Base-by-base conservation (phyloP, 805 yeast genomes). In the Candida tallmaniae region DNA sequence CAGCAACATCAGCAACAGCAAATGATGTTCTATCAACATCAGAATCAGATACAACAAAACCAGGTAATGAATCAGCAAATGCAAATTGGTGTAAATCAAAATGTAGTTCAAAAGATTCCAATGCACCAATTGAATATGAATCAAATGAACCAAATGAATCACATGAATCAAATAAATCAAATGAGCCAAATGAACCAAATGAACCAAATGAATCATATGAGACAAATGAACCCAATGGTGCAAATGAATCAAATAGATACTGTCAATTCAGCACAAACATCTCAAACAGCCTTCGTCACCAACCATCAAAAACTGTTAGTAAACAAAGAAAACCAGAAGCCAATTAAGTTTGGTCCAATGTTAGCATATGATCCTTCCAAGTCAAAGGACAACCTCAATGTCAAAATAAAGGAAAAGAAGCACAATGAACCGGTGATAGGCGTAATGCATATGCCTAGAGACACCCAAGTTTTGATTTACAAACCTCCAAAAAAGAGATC, bases 321-420 rank as follows among this genome's bases (percentile, higher is more conserved):
- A 7, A 34, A 18, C 17, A 42, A 37, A 32, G 39, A 38, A 13
- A 38, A 35, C 17, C 36, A 13, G 13, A 38, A 31, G 34, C 54
- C 56, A 11, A 60, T 64, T 31, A 60, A 53, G 34, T 62, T 62
- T 42, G 65, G 67, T 21, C 68, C 70, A 6, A 63, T 64, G 40
- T 38, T 64, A 27, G 68, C 50, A 36, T 64, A 64, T 35, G 68
- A 64, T 39, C 70, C 70, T 9, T 59, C 68, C 11, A 56, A 53
- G 30, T 59, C 50, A 31, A n/a, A 34, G 42, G 20, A 48, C 24
- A 26, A 40, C 16, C 6, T 11, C 6, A 17, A 23, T 13, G 32
- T 31, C 4, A 39, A 30, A 23, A 23, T 28, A 4, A 42, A 42
- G 16, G 31, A 40, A 31, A 24, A 45, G 31, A 47, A 45, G 27